Evolutionary conservation across 1,284 basidiomycete species (phyloP).

Genomic region (Pseudozyma tsukubaensis): DNA sequence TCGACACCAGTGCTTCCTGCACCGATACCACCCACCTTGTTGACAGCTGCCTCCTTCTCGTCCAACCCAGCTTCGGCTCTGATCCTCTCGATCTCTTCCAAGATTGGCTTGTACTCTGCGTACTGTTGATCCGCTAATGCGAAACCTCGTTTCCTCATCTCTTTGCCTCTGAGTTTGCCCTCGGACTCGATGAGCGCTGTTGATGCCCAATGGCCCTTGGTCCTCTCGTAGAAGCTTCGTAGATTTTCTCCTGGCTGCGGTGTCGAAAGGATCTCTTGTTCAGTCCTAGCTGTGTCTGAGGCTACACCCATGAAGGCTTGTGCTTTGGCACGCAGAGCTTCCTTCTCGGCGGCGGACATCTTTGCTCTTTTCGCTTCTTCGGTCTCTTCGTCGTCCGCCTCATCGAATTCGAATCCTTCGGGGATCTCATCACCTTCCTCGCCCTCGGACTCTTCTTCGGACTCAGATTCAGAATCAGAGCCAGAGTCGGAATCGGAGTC

Average conservation of each 20-base stretch:
- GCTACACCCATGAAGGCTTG: constrained; percentile 80
- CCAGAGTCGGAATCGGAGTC: constrained; percentile 34
- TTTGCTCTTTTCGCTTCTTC: constrained; percentile 32
- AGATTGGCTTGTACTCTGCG: constrained; percentile 65
- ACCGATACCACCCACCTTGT: constrained; percentile 46
- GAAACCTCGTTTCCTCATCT: constrained; percentile 78
- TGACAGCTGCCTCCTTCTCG: constrained; percentile 76
- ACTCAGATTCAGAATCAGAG: constrained; percentile 41
- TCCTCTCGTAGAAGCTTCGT: constrained; percentile 84
- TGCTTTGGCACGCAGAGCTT: constrained; percentile 76
- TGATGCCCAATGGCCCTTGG: constrained; percentile 78
- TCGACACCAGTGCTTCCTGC: constrained; percentile 47
- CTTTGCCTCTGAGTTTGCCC: constrained; percentile 80
- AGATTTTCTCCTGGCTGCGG: constrained; percentile 89
- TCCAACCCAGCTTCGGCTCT: constrained; percentile 86
- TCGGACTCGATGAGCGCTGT: constrained; percentile 74
- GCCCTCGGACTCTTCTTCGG: constrained; percentile 38
- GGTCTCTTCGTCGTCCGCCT: constrained; percentile 38
- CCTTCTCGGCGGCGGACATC: constrained; percentile 63
- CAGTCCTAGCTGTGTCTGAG: constrained; percentile 76
- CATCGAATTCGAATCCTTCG: constrained; percentile 55
- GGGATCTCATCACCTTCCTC: constrained; percentile 56
- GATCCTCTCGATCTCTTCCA: constrained; percentile 78
- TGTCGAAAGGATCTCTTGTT: constrained; percentile 82
- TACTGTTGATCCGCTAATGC: constrained; percentile 62